A percentile compares a stretch with the other conserved stretches of the same genome.
These are phyloP conservation scores for Podospora comata DNA, from an alignment of 495 filamentous ascomycete genomes.

Conservation along the genomic window DNA sequence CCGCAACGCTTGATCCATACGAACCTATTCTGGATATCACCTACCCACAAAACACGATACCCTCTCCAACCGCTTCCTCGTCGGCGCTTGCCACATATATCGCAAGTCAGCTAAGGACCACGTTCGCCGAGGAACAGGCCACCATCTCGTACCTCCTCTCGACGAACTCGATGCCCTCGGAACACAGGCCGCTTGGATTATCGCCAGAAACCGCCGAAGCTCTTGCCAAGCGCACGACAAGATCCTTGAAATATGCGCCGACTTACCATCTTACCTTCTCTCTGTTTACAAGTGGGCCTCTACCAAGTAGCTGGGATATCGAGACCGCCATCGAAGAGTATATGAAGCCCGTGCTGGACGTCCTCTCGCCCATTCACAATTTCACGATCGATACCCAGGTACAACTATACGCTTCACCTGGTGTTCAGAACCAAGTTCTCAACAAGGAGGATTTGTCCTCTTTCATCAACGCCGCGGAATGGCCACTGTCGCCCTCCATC, in stretches of 20 bases:
- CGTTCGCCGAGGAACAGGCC: slow-evolving; percentile 87
- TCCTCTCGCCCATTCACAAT: slow-evolving; percentile 79
- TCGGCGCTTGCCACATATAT: slow-evolving; percentile 78
- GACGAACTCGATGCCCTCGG: slow-evolving; percentile 49
- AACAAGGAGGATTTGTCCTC: slow-evolving; percentile 84
- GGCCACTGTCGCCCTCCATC: slow-evolving; percentile 92
- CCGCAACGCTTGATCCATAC: slow-evolving; percentile 62
- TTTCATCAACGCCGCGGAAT: slow-evolving; percentile 97
- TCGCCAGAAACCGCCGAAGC: slow-evolving; percentile 44
- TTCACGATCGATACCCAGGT: slow-evolving; percentile 97
- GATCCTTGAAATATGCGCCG: slow-evolving; percentile 85
- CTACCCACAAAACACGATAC: slow-evolving; percentile 72
- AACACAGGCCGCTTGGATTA: slow-evolving; percentile 43
- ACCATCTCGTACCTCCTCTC: slow-evolving; percentile 81
- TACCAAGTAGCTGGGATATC: slow-evolving; percentile 88
- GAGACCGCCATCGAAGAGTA: slow-evolving; percentile 77
- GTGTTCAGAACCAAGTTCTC: slow-evolving; percentile 63
- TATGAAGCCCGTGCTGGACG: slow-evolving; percentile 73
- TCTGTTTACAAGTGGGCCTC: slow-evolving; percentile 73
- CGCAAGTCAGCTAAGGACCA: slow-evolving; percentile 68
- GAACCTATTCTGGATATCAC: slow-evolving; percentile 72
- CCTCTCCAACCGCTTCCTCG: slow-evolving; percentile 63
- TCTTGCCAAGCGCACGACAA: slow-evolving; percentile 58
- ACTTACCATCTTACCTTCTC: slow-evolving; percentile 97
- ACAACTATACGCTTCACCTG: slow-evolving; percentile 83